Evolutionary conservation across 208 protist species (phyloP), one percentile per base, ranked within the genome.

Genomic region (Trichomonas tenax): DNA sequence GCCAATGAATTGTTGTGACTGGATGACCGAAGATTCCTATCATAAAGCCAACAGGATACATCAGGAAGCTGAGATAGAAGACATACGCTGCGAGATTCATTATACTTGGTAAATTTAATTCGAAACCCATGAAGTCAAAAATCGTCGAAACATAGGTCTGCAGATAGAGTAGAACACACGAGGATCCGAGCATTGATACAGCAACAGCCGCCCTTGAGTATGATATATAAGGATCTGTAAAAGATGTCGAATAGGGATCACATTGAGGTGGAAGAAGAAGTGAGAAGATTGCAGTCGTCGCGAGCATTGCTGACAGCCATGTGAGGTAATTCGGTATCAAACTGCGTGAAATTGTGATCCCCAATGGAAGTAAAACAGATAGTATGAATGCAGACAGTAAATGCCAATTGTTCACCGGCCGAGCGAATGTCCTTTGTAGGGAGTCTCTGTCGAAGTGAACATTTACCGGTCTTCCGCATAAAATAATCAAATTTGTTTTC

Each of bases 401-500:
- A 51, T 93, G 86, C 86, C 86, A 93, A 51, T 48, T 38, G 38
- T 51, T 93, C 26, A 44, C 44, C 2, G 86, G 86, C 0, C 86
- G 86, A 34, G 40, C 14, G 46, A 93, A 93, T 9, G 86, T 51
- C 0, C 86, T 4, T 51, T 41, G 44, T 93, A 93, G 51, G 10
- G 86, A 93, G 34, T 93, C 86, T 34, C 86, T 23, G 38, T 93
- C 86, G 44, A 93, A 93, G 34, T 93, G 86, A 17, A 93, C 45
- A 51, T 93, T 93, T 10, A 93, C 45, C n/a, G 26, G 11, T 31
- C 46, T 41, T 40, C 86, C 86, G 44, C 86, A 93, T 48, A 93
- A 51, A 58, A 93, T 23, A 31, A 93, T 93, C 10, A 93, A 17
- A 93, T 93, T 93, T 51, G 86, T 93, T 51, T 93, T 93, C 21